Base-by-base conservation (phyloP, 108 stramenopile species). In the Hondaea fermentalgiana region DNA sequence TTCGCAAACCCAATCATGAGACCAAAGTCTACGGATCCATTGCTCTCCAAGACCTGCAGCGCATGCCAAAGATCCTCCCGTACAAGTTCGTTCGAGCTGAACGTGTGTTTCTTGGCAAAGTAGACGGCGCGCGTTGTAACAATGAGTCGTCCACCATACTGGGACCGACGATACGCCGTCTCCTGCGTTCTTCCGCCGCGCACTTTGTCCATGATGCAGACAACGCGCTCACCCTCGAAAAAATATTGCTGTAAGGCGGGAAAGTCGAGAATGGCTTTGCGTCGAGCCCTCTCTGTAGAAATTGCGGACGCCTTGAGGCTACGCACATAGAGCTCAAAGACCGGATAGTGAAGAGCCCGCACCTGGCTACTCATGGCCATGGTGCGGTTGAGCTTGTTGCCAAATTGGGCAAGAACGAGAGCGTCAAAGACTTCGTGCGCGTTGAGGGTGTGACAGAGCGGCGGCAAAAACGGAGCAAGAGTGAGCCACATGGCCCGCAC, bases 1-100 rank as follows among this genome's bases (percentile, higher is more conserved):
- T 83, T 83, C 10, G 76, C 19, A 35, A 83, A 83, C 6, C 76
- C 76, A 23, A 83, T 83, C 76, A 83, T 83, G 76, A 83, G 51
- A 8, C 76, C 76, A 53, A 53, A 83, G 51, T 83, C 76, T 8
- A 83, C 76, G 10, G 76, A 83, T 14, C 76, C 76, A 23, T 83
- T 83, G 76, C 76, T 83, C 4, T 83, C 76, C 49, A 83, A 16
- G 51, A 83, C 76, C 76, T 83, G 76, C 14, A 83, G 23, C 45
- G 76, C 76, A 35, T 83, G 45, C 76, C 76, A 83, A 23, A 83
- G 45, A 23, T 83, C 23, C 51, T 83, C 76, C 12, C 76, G 76
- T 6, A 83, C 51, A 16, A 4, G 45, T 45, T 83, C 49, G 28
- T 83, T 83, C 10, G 45, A 53, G 51, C 28, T 21, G 3, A 83